Evolutionary conservation across 257 asterid genomes (phyloP), one percentile per base, ranked within the genome.

Genomic region (Penstemon barbatus): DNA sequence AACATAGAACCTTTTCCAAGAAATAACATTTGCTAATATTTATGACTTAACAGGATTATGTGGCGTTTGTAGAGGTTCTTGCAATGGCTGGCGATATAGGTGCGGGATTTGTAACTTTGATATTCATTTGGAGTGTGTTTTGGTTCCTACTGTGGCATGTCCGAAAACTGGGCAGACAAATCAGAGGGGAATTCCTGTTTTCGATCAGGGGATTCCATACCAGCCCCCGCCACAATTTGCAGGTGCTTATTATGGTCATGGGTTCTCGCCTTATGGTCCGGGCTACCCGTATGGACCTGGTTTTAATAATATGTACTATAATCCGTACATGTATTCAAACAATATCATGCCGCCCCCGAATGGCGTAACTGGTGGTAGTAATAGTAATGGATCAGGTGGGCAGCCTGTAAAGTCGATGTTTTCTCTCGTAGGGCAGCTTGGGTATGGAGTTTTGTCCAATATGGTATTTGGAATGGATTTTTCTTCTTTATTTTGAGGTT

Each of bases 51-150:
- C 66, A 7, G 70, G 71, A 7, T 52, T 7, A 0, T 79, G 85
- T 45, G 69, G 48, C 4, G 81, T 79, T 6, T 82, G 83, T 15
- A 61, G 59, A 43, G 46, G 63, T 2, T 6, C n/a, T 2, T 77
- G 85, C 65, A 12, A n/a, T 33, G 65, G 54, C 0, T 83, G 83
- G 87, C 76, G 81, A 0, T 83, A 83, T 46, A 57, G 85, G 45
- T 83, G 85, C 15, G 43, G 55, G 1, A 0, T 3, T 3, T 77
- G 87, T 50, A 36, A 37, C 5, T 59, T 80, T 5, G 80, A 83
- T 51, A 75, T 83, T 11, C 83, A 83, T 60, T 19, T 83, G 42
- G 81, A 70, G 59, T 83, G 87, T 13, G 67, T 83, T 6, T 45
- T 72, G 13, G 66, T 67, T 11, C 77, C 79, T 45, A 55, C 39